Percentiles rank a stretch among this genome's conserved stretches.
Evolutionary conservation across 2,329 filamentous ascomycete species (phyloP).

Genomic region (Diplodia sapinea): DNA sequence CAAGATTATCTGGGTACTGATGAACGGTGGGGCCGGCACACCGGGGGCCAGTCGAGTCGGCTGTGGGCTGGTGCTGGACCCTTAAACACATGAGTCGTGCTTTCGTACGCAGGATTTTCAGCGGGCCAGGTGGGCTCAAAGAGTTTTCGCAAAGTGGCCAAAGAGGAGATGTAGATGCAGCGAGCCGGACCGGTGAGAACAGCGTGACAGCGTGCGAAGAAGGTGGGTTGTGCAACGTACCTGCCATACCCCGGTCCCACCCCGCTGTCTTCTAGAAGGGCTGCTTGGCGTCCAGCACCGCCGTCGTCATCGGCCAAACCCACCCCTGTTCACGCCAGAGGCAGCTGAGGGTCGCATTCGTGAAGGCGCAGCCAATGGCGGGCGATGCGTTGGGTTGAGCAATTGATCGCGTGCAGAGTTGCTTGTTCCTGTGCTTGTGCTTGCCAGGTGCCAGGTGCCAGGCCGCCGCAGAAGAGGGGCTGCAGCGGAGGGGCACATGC

Average conservation of each 20-base stretch:
- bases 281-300: constrained; percentile 14
- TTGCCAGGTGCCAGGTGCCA: background rate
- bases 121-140: constrained; percentile 11
- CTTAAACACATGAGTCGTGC: constrained; percentile 26
- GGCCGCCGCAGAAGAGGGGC: constrained; percentile 10
- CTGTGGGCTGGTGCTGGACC: constrained; percentile 17
- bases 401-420: constrained; percentile 25
- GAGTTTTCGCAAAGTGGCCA: constrained; percentile 9
- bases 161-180: background rate
- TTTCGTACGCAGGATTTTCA: constrained; percentile 1
- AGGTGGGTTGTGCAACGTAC: background rate
- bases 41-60: constrained; percentile 6
- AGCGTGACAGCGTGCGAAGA: background rate
- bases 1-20: background rate
- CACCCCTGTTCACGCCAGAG: background rate
- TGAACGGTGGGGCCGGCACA: constrained; percentile 5
- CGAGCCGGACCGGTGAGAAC: constrained; percentile 9
- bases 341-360: background rate
- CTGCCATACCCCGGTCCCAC: background rate
- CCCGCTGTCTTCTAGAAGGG: constrained; percentile 2
- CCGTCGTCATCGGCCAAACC: constrained; percentile 6
- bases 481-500: constrained; percentile 5
- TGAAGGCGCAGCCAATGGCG: constrained; percentile 3
- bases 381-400: background rate
- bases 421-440: constrained; percentile 24